Base-by-base conservation (phyloP, 2,329 filamentous ascomycete genomes). In the Xylariaceae sp. region DNA sequence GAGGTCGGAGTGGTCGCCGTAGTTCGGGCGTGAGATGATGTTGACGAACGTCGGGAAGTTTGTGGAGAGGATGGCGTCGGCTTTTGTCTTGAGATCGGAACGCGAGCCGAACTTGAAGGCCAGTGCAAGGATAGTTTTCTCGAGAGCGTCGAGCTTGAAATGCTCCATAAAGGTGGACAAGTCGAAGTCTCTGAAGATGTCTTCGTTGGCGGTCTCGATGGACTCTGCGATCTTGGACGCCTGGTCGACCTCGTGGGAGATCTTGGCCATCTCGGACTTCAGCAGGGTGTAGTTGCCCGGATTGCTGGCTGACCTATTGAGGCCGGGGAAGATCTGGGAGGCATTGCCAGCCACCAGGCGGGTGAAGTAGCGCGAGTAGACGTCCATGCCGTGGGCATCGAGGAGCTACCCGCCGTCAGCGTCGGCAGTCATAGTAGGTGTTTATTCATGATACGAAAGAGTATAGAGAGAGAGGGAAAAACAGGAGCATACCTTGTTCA, bases 311-410 rank as follows among this genome's bases (percentile, higher is more conserved):
- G 82, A 81, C 70, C 90, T 81, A 62, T 82, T 88, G 47, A 85
- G 76, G 56, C 87, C 84, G 45, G 90, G 86, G 67, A 97, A 97
- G 68, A 99, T 94, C 65, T 94, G 86, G 56, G 86, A 76, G 63
- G 91, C 90, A 83, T 96, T 96, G 73, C 86, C 86, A 71, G 87
- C 87, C 66, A 99, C 83, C 68, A 97, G 79, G 71, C 92, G 89
- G 71, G 90, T 86, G 72, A 99, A 95, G 71, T 94, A 96, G 76
- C 91, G 95, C 53, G 89, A 85, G 70, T 91, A 96, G 67, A 96
- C 90, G 79, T 99, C 95, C 92, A 99, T 99, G 67, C 91, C 91
- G 90, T 95, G 86, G 65, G 92, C 91, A 82, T 96, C 86, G 75
- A 97, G 87, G 69, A 97, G 85, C 89, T 96, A 58, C 33, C 45